Percentiles rank a stretch among this genome's conserved stretches.
These are phyloP conservation scores for Arctostaphylos glauca DNA, from an alignment of 148 eudicot genomes.

Conservation along the genomic window DNA sequence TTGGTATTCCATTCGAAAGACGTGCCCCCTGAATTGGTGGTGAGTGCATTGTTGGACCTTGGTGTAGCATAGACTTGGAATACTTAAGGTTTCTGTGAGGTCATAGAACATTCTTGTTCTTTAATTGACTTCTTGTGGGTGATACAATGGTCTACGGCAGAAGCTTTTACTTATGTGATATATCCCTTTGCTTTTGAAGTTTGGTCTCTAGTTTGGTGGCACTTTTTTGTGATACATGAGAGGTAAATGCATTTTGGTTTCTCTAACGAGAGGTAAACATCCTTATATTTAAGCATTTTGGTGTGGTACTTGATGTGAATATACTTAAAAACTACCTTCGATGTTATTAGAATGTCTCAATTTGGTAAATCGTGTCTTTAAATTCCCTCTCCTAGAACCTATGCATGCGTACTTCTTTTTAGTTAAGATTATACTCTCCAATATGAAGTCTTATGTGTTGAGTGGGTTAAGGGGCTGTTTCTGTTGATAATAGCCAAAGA, in stretches of 20 bases:
- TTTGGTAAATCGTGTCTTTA: conserved; percentile 5
- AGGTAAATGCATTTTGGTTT: not conserved
- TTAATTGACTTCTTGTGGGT: not conserved
- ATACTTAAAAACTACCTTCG: not conserved
- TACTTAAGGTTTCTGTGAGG: not conserved
- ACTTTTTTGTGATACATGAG: not conserved
- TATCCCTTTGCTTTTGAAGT: not conserved
- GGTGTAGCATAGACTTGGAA: not conserved
- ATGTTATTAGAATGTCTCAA: not conserved
- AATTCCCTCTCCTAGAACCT: not conserved
- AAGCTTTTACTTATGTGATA: not conserved
- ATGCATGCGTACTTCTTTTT: not conserved
- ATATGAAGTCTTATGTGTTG: not conserved
- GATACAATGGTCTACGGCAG: not conserved
- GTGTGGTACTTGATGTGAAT: not conserved
- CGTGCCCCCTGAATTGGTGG: not conserved
- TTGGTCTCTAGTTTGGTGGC: not conserved
- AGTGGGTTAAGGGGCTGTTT: not conserved
- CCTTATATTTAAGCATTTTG: not conserved
- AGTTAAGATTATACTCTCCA: not conserved
- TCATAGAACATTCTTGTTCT: not conserved
- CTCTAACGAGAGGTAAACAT: not conserved
- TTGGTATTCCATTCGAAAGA: not conserved
- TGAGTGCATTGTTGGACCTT: not conserved
- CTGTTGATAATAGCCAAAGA: not conserved